A percentile compares a stretch with the other conserved stretches of the same genome.
Evolutionary conservation across 2,329 filamentous ascomycete genomes (phyloP).

Genomic region (Emergomyces orientalis): DNA sequence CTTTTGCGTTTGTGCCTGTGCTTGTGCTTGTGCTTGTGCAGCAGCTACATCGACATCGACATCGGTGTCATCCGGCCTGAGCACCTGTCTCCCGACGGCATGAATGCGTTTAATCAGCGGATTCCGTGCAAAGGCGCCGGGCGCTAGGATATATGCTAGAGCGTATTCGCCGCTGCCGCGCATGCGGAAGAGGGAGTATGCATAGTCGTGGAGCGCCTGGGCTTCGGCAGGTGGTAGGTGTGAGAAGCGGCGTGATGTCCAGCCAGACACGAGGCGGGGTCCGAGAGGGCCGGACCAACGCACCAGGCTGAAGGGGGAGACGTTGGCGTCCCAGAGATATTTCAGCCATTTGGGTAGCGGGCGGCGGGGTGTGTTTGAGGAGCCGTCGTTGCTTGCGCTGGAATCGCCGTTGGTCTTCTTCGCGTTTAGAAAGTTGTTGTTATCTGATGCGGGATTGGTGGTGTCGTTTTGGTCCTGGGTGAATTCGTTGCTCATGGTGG

Average conservation of each 20-base stretch:
- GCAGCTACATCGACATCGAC: background rate
- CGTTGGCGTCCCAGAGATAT: constrained; percentile 94
- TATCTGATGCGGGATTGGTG: constrained; percentile 21
- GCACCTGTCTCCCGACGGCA: constrained; percentile 65
- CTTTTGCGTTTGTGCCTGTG: constrained; percentile 9
- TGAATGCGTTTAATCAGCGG: constrained; percentile 83
- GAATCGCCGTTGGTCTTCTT: constrained; percentile 25
- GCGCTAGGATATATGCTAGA: constrained; percentile 82
- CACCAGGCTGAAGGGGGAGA: constrained; percentile 87
- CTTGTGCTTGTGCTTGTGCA: background rate
- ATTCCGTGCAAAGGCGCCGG: constrained; percentile 80
- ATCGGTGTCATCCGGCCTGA: background rate
- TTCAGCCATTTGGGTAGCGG: constrained; percentile 76
- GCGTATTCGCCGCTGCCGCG: constrained; percentile 90
- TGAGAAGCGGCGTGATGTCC: constrained; percentile 87
- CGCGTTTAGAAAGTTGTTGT: no score
- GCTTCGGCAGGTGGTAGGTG: constrained; percentile 74
- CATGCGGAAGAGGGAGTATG: constrained; percentile 88
- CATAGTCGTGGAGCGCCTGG: constrained; percentile 80
- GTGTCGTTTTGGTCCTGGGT: constrained; percentile 58
- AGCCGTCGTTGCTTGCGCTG: no score
- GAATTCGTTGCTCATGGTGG: constrained; percentile 68
- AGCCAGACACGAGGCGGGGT: constrained; percentile 84
- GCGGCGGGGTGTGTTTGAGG: constrained; percentile 48
- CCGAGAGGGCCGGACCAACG: constrained; percentile 82